Percentiles rank a stretch among this genome's conserved stretches.
Conservation (phyloP, 192 early-diverging fungal genomes). For the Dissophora ornata region DNA sequence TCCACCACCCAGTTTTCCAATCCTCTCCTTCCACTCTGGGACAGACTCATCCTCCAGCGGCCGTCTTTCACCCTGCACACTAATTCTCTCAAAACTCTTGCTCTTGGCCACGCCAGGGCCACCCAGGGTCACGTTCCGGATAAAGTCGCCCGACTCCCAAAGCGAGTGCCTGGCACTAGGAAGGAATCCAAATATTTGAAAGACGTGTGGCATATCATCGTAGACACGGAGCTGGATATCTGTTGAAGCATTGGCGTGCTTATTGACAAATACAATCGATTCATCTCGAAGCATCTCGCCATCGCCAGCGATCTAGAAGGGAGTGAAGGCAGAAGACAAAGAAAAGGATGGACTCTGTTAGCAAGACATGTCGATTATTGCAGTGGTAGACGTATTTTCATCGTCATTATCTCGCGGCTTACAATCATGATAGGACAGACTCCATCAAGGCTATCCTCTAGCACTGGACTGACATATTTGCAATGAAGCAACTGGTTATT, state of each 20-base stretch:
- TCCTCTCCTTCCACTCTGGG: conserved; percentile 29
- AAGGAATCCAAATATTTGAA: conserved; percentile 58
- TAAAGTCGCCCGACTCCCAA: conserved; percentile 39
- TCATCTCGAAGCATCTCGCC: conserved; percentile 63
- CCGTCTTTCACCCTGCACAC: conserved; percentile 24
- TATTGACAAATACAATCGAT: conserved; percentile 54
- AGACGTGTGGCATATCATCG: conserved; percentile 66
- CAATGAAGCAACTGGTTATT: conserved; percentile 53
- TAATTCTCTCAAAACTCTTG: conserved; percentile 31
- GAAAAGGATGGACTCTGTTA: too few species aligned
- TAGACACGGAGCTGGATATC: conserved; percentile 54
- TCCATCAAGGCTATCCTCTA: conserved; percentile 55
- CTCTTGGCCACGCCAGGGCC: conserved; percentile 10
- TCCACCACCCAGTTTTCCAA: conserved; percentile 44
- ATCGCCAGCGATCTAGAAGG: conserved; percentile 54
- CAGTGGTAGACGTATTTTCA: too few species aligned
- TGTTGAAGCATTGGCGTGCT: conserved; percentile 34
- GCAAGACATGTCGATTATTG: too few species aligned
- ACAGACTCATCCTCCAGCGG: conserved; percentile 30
- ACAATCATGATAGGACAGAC: conserved; percentile 60
- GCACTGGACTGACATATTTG: conserved; percentile 61
- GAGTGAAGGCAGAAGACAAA: background rate
- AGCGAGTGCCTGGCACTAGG: conserved; percentile 46
- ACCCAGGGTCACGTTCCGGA: conserved; percentile 32
- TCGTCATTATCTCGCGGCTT: too few species aligned